Evolutionary conservation across 2,329 filamentous ascomycete species (phyloP).

Genomic region (Sporothrix dimorphospora): DNA sequence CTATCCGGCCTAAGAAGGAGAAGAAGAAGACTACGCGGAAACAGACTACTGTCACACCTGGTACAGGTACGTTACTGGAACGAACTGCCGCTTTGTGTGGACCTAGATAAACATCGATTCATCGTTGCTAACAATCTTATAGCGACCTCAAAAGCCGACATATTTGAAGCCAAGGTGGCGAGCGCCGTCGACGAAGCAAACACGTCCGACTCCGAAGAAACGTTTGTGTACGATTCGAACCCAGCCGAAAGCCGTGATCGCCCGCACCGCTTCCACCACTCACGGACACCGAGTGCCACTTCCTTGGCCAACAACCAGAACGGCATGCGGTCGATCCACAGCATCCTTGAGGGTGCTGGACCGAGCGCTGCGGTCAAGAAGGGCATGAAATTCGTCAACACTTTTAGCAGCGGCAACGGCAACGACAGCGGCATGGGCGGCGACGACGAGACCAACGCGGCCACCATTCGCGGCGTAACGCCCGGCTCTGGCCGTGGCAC

Average conservation of each 20-base stretch:
- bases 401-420: conserved; percentile 68
- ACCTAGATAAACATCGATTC: not conserved
- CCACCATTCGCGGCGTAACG: conserved; percentile 59
- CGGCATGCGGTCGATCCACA: conserved; percentile 65
- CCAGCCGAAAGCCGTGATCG: conserved; percentile 70
- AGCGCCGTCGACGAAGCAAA: conserved; percentile 95
- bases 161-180: conserved; percentile 96
- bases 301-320: conserved; percentile 74
- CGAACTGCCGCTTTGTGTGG: not conserved
- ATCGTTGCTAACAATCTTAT: conserved; percentile 39
- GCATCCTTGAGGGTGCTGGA: conserved; percentile 59
- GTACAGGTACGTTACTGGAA: conserved; percentile 65
- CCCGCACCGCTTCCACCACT: conserved; percentile 73
- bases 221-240: conserved; percentile 98
- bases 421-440: conserved; percentile 60
- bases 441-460: conserved; percentile 68
- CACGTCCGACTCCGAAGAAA: conserved; percentile 96
- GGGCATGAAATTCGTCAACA: conserved; percentile 94
- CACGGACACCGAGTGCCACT: conserved; percentile 89
- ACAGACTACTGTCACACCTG: conserved; percentile 68
- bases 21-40: conserved; percentile 81
- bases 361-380: conserved; percentile 69
- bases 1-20: conserved; percentile 91
- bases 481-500: conserved; percentile 68
- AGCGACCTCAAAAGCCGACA: conserved; percentile 94